Evolutionary conservation across 352 stramenopile genomes (phyloP).

Genomic region (Globisporangium irregulare): DNA sequence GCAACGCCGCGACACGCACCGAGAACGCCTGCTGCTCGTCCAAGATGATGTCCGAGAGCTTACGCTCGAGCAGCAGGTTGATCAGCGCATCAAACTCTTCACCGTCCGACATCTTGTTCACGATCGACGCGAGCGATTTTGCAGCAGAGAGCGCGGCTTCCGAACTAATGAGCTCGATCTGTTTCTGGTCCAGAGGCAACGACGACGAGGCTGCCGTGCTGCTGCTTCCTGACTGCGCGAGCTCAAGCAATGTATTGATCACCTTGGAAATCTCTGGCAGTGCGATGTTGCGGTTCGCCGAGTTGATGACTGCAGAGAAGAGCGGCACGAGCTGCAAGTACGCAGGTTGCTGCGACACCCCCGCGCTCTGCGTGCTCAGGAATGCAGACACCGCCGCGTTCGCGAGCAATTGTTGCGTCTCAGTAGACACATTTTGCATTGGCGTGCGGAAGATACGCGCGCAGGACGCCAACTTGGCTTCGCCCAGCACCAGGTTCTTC

Average conservation of each 20-base stretch:
- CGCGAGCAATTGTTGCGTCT: constrained; percentile 60
- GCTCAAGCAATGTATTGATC: constrained; percentile 75
- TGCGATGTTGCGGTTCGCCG: constrained; percentile 48
- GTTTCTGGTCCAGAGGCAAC: constrained; percentile 12
- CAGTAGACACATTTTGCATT: constrained; percentile 69
- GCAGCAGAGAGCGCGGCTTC: constrained; percentile 61
- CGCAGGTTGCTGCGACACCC: constrained; percentile 23
- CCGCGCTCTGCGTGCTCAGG: constrained; percentile 38
- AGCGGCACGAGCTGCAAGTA: constrained; percentile 72
- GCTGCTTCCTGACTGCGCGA: constrained; percentile 48
- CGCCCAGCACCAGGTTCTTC: constrained; percentile 29
- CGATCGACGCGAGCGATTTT: constrained; percentile 79
- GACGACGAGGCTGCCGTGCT: constrained; percentile 9
- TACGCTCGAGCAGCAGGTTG: constrained; percentile 59
- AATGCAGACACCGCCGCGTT: constrained; percentile 61
- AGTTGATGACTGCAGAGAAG: constrained; percentile 80
- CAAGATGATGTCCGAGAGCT: constrained; percentile 57
- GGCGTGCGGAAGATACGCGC: constrained; percentile 65
- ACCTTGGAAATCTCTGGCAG: constrained; percentile 63
- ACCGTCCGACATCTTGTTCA: constrained; percentile 87
- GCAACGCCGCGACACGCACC: constrained; percentile 60
- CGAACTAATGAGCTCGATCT: constrained; percentile 39
- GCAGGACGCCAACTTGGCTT: constrained; percentile 45
- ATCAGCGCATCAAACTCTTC: constrained; percentile 77
- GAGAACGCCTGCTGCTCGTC: constrained; percentile 32